Conservation (phyloP, 257 asterid genomes). For the Solanum verrucosum region DNA sequence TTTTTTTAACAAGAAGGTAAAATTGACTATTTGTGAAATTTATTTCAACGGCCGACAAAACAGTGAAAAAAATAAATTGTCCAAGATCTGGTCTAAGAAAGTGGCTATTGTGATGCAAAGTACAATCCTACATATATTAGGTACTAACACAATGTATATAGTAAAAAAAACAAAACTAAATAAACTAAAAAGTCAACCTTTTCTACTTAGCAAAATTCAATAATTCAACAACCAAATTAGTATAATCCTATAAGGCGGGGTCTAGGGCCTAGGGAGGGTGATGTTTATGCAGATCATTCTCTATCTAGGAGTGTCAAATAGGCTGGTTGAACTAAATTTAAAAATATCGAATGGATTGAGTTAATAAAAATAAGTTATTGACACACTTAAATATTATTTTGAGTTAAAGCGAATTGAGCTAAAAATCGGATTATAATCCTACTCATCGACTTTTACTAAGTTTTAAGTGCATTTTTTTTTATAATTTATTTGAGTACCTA, state of each 20-base stretch:
- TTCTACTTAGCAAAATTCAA: neutral
- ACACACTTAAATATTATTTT: neutral
- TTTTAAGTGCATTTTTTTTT: neutral
- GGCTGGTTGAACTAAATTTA: fast-evolving
- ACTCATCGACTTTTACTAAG: neutral
- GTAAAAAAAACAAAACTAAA: neutral
- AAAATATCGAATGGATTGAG: neutral
- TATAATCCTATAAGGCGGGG: neutral
- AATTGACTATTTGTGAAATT: neutral
- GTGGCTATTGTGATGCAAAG: neutral
- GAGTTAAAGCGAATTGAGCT: neutral
- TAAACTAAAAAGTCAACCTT: neutral
- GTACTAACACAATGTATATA: neutral
- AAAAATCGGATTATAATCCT: neutral
- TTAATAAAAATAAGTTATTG: neutral
- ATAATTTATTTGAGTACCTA: neutral
- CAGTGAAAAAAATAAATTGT: neutral
- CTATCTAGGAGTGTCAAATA: neutral
- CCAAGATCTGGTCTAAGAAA: neutral
- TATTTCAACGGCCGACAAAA: neutral
- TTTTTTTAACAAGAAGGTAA: neutral
- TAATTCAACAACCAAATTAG: neutral
- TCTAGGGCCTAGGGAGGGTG: neutral
- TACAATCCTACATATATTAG: neutral
- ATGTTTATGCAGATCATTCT: neutral